Base-by-base conservation (phyloP, 371 early-diverging fungal genomes). In the Polyrhizophydium stewartii region DNA sequence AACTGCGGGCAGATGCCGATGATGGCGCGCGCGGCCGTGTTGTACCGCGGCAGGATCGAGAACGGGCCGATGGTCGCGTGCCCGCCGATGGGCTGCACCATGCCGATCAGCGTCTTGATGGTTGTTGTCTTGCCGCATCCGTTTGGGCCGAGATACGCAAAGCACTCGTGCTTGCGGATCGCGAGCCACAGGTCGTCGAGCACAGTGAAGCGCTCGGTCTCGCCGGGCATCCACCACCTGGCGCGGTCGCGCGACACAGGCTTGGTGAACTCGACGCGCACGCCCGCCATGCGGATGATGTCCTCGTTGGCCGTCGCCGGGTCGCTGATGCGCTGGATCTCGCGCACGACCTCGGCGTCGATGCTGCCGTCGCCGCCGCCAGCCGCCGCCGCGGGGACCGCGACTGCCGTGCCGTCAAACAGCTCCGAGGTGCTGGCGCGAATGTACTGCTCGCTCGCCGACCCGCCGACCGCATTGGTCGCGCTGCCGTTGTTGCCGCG, bases 1-100 rank as follows among this genome's bases (percentile, higher is more conserved):
- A 74, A 73, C 62, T 83, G 84, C 16, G 82, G 82, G 59, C 82
- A 82, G 47, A 78, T 66, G 32, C 84, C 84, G 19, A 82, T 65
- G 51, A 19, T 33, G 17, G n/a, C 21, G 40, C 56, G 56, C 17
- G 56, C 56, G 2, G 5, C 2, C 7, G 12, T 3, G n/a, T 55
- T 25, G n/a, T 19, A 55, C 22, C 35, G 33, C 38, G 56, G 56
- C 22, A 32, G 17, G 38, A 60, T n/a, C n/a, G 53, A 57, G 41
- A 17, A 28, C 19, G 6, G 5, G 30, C 61, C 55, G 25, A 65
- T 21, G 12, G 30, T 25, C 24, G 50, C 61, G 7, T n/a, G 21
- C 7, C 66, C 66, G 22, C 50, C 57, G 27, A 72, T 67, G 32
- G 60, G 45, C 6, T 37, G 32, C 7, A 66, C 56, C 1, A 51